Evolutionary conservation across 306 rosid species (phyloP).

Genomic region (Cyamopsis tetragonoloba): DNA sequence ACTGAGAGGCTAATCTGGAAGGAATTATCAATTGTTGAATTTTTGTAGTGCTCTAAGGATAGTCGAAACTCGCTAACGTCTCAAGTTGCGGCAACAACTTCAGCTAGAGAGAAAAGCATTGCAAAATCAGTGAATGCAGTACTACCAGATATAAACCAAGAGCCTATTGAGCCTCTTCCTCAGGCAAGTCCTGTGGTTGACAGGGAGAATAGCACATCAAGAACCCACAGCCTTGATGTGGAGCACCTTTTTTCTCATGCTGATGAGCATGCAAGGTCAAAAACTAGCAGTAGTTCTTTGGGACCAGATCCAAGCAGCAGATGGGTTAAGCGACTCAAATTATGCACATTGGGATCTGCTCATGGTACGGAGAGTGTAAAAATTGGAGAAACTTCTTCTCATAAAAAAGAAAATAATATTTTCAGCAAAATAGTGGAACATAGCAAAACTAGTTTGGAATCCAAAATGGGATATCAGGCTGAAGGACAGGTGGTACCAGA

Average conservation of each 20-base stretch:
- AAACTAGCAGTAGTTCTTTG: constrained; percentile 37
- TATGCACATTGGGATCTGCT: constrained; percentile 39
- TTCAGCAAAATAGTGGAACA: constrained; percentile 34
- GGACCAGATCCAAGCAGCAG: constrained; percentile 55
- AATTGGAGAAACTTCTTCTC: constrained; percentile 49
- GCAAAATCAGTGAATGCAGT: constrained; percentile 19
- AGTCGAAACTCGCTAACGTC: constrained; percentile 36
- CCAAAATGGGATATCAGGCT: constrained; percentile 22
- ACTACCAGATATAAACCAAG: constrained; percentile 53
- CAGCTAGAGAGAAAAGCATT: constrained; percentile 40
- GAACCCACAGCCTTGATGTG: constrained; percentile 71
- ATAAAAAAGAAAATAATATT: constrained; percentile 30
- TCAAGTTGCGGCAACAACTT: constrained; percentile 32
- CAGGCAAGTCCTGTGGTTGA: constrained; percentile 43
- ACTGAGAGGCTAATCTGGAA: constrained; percentile 24
- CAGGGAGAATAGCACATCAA: constrained; percentile 69
- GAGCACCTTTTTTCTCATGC: constrained; percentile 63
- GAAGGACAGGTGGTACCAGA: constrained; percentile 27
- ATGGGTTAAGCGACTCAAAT: constrained; percentile 82
- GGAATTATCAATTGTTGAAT: constrained; percentile 11
- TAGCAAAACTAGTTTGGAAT: constrained; percentile 39
- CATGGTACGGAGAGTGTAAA: constrained; percentile 50
- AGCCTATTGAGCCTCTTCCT: constrained; percentile 38
- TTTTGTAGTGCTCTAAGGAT: constrained; percentile 55
- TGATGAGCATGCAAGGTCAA: constrained; percentile 39